Evolutionary conservation across 768 basidiomycete species (phyloP).

Genomic region (Naganishia randhawae): DNA sequence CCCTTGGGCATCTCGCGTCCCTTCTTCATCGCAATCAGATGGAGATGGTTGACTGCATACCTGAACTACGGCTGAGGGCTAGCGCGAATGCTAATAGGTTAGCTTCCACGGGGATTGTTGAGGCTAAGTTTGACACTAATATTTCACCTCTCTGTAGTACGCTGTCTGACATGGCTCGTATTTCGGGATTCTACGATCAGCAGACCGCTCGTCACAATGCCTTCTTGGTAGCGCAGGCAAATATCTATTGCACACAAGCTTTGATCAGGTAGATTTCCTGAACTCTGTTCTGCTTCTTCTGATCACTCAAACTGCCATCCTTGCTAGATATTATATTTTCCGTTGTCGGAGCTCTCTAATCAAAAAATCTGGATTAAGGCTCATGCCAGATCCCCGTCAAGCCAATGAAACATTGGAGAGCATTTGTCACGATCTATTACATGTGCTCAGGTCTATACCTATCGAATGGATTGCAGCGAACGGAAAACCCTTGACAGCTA

Average conservation of each 20-base stretch:
- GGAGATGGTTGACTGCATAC: constrained; percentile 19
- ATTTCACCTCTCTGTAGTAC: background rate
- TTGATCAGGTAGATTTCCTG: constrained; percentile 3
- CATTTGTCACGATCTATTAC: constrained; percentile 24
- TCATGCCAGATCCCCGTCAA: constrained; percentile 1
- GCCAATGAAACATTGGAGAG: constrained; percentile 21
- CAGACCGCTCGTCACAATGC: constrained; percentile 11
- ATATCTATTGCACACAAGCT: constrained; percentile 21
- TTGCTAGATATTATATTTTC: constrained; percentile 21
- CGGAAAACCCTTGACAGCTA: constrained; percentile 16
- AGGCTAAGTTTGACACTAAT: background rate
- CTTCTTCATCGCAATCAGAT: constrained; percentile 18
- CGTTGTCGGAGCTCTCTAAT: constrained; percentile 19
- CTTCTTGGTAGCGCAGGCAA: constrained; percentile 24
- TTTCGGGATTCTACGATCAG: constrained; percentile 21
- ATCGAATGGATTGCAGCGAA: constrained; percentile 28
- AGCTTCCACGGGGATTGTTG: background rate
- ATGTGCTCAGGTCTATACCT: constrained; percentile 20
- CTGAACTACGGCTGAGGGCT: constrained; percentile 20
- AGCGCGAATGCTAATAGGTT: constrained; percentile 22
- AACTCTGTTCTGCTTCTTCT: background rate
- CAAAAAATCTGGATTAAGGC: constrained; percentile 12
- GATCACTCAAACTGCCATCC: background rate
- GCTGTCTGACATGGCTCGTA: constrained; percentile 19
- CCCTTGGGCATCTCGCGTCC: constrained; percentile 1